Percentiles rank a stretch among this genome's conserved stretches.
Evolutionary conservation across 2,329 filamentous ascomycete genomes (phyloP).

Genomic region (Fusarium domesticum): DNA sequence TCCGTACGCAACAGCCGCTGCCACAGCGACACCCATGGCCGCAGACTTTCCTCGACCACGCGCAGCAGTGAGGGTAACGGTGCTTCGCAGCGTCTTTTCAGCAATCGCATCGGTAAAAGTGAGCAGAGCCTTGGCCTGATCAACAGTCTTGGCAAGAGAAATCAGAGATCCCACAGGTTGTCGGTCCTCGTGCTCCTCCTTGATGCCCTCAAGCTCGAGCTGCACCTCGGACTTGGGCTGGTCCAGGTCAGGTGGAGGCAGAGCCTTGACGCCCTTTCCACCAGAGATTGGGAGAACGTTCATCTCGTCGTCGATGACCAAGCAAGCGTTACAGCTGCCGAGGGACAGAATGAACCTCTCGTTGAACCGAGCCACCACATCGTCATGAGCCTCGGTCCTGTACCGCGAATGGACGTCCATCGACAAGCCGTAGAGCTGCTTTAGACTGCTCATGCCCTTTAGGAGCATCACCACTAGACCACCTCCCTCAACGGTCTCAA

Average conservation of each 20-base stretch:
- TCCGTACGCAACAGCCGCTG: conserved; percentile 89
- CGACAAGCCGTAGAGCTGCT: conserved; percentile 91
- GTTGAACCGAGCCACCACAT: conserved; percentile 95
- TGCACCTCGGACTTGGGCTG: conserved; percentile 68
- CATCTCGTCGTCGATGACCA: conserved; percentile 96
- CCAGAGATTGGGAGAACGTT: conserved; percentile 97
- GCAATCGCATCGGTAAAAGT: conserved; percentile 96
- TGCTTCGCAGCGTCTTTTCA: conserved; percentile 92
- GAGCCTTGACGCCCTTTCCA: conserved; percentile 79
- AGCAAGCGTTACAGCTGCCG: conserved; percentile 89
- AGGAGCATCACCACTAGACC: conserved; percentile 85
- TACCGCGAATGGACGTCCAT: conserved; percentile 99
- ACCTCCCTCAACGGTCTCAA: conserved; percentile 96
- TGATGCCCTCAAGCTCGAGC: conserved; percentile 78
- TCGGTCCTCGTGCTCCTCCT: conserved; percentile 80
- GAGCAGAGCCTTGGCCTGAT: conserved; percentile 94
- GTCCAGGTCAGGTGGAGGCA: conserved; percentile 73
- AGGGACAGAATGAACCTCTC: conserved; percentile 94
- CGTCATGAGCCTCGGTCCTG: conserved; percentile 90
- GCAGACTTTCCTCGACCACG: conserved; percentile 97
- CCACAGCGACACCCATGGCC: conserved; percentile 88
- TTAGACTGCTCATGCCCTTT: conserved; percentile 95
- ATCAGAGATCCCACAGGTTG: conserved; percentile 84
- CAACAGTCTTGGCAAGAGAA: conserved; percentile 81
- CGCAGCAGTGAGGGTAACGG: conserved; percentile 87